Conservation (phyloP, 768 basidiomycete genomes). For the Suillus cothurnatus region DNA sequence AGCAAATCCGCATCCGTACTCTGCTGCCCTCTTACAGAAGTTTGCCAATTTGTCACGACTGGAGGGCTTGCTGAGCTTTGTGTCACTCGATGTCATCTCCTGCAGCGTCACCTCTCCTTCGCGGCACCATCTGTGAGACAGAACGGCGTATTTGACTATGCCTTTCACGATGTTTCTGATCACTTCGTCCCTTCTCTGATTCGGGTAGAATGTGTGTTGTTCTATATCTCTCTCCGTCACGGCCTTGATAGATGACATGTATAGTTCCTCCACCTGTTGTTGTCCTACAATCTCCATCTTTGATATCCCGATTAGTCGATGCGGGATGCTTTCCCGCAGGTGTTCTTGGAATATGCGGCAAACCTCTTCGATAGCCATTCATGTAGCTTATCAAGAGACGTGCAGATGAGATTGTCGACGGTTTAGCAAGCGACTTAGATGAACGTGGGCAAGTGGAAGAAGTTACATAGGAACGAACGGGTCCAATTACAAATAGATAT, state of each 20-base stretch:
- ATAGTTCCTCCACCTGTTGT: slow-evolving; percentile 6
- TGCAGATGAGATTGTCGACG: neutral
- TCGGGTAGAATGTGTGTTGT: slow-evolving; percentile 24
- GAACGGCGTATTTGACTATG: slow-evolving; percentile 24
- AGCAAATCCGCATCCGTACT: slow-evolving; percentile 22
- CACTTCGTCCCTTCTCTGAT: slow-evolving; percentile 26
- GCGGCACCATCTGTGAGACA: slow-evolving; percentile 17
- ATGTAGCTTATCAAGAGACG: neutral
- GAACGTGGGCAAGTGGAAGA: neutral
- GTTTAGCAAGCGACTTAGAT: neutral
- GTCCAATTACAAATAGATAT: neutral
- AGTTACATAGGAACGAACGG: neutral
- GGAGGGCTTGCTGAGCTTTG: neutral
- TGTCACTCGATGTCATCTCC: slow-evolving; percentile 11
- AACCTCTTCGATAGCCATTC: slow-evolving; percentile 22
- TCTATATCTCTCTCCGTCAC: slow-evolving; percentile 24
- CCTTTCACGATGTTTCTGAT: slow-evolving; percentile 23
- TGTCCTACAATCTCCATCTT: slow-evolving; percentile 16
- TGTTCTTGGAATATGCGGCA: slow-evolving; percentile 17
- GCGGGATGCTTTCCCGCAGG: slow-evolving; percentile 15
- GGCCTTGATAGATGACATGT: slow-evolving; percentile 15
- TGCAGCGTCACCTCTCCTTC: slow-evolving; percentile 8
- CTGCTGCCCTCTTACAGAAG: slow-evolving; percentile 16
- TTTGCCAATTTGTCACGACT: slow-evolving; percentile 18
- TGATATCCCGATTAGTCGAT: slow-evolving; percentile 20